Conservation (phyloP, 2,329 filamentous ascomycete species). For the Diaporthe citriasiana region DNA sequence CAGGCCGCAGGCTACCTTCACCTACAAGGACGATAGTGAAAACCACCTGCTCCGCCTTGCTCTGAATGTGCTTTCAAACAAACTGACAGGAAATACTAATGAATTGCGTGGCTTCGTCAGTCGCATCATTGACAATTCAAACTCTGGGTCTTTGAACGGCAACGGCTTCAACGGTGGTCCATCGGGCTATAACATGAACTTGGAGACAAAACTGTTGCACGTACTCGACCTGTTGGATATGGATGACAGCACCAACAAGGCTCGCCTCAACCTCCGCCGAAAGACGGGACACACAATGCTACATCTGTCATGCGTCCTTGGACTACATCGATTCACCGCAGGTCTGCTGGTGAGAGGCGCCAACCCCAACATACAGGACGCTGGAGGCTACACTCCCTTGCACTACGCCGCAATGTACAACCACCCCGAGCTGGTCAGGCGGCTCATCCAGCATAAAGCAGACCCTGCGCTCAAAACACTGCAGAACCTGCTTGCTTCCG, state of each 20-base stretch:
- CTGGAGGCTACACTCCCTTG: conserved; percentile 84
- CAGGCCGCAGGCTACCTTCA: conserved; percentile 70
- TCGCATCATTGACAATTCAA: conserved; percentile 66
- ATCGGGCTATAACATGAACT: conserved; percentile 52
- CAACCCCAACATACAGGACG: conserved; percentile 80
- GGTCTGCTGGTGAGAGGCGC: conserved; percentile 84
- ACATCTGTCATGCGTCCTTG: conserved; percentile 82
- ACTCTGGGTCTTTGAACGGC: conserved; percentile 59
- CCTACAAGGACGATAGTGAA: conserved; percentile 80
- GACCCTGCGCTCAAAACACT: conserved; percentile 79
- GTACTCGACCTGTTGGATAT: conserved; percentile 85
- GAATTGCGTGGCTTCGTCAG: conserved; percentile 74
- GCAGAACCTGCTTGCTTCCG: conserved; percentile 78
- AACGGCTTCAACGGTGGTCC: conserved; percentile 51
- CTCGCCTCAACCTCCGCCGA: conserved; percentile 75
- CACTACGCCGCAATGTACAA: conserved; percentile 85
- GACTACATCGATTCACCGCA: conserved; percentile 81
- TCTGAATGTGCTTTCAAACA: conserved; percentile 73
- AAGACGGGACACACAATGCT: conserved; percentile 84
- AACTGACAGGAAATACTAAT: conserved; percentile 74
- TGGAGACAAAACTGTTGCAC: conserved; percentile 78
- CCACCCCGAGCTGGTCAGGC: conserved; percentile 81
- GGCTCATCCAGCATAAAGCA: conserved; percentile 80
- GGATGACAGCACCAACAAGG: conserved; percentile 78
- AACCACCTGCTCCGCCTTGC: conserved; percentile 78